phyloP scores from a whole-genome alignment of 2,329 filamentous ascomycete species.

The Penicillium sp. region DNA sequence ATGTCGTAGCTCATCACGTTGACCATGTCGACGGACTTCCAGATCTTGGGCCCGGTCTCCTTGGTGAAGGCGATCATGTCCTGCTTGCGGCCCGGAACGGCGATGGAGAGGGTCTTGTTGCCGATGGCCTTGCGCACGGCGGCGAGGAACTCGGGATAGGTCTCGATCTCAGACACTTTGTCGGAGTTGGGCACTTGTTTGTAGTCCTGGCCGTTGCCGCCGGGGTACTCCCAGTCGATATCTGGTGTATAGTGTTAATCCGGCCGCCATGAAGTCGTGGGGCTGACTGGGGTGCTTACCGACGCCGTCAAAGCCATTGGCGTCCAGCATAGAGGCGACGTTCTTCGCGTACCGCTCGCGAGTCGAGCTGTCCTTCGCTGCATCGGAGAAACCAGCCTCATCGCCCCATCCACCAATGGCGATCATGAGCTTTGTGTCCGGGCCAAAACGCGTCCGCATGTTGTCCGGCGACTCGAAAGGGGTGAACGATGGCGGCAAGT shows the following conservation, averaged over 20 bases:
- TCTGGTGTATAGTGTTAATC: slow-evolving; percentile 44
- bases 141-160: slow-evolving; percentile 60
- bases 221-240: slow-evolving; percentile 65
- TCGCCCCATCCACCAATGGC: slow-evolving; percentile 76
- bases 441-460: slow-evolving; percentile 53
- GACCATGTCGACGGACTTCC: slow-evolving; percentile 61
- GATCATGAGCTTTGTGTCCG: slow-evolving; percentile 62
- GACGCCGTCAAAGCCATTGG: slow-evolving; percentile 63
- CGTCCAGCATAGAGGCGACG: slow-evolving; percentile 60
- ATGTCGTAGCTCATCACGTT: slow-evolving; percentile 72
- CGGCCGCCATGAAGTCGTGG: not conserved
- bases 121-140: slow-evolving; percentile 60
- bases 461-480: slow-evolving; percentile 55
- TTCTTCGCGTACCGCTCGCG: slow-evolving; percentile 62
- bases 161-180: slow-evolving; percentile 59
- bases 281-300: slow-evolving; percentile 37
- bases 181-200: slow-evolving; percentile 58
- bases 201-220: slow-evolving; percentile 68
- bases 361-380: slow-evolving; percentile 51
- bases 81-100: slow-evolving; percentile 59
- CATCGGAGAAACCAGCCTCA: slow-evolving; percentile 59
- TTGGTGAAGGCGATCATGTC: slow-evolving; percentile 68
- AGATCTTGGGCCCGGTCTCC: slow-evolving; percentile 58
- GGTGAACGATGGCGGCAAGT: slow-evolving; percentile 45
- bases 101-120: slow-evolving; percentile 62